Conservation (phyloP, 2,329 filamentous ascomycete species). For the Aspergillus quadricinctus region DNA sequence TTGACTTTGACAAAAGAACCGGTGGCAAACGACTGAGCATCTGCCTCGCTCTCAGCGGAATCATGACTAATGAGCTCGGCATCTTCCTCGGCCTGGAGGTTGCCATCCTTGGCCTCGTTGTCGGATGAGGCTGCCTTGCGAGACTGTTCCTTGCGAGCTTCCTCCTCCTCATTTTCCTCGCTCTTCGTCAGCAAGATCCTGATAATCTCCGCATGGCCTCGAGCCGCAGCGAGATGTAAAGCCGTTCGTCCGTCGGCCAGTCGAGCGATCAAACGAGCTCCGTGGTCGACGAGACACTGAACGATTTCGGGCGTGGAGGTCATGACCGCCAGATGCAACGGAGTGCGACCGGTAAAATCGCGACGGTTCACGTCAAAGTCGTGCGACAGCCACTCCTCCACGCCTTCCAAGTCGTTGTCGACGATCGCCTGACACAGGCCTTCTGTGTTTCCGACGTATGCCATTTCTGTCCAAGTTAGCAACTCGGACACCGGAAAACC, state of each 20-base stretch:
- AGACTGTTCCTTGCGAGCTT: conserved; percentile 34
- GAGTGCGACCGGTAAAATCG: conserved; percentile 74
- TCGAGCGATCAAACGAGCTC: conserved; percentile 67
- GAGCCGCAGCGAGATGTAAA: conserved; percentile 72
- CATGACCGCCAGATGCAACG: conserved; percentile 70
- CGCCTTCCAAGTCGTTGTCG: conserved; percentile 64
- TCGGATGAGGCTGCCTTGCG: conserved; percentile 12
- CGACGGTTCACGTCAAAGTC: conserved; percentile 68
- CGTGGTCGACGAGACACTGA: conserved; percentile 64
- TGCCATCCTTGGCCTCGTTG: conserved; percentile 2
- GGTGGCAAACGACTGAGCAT: conserved; percentile 48
- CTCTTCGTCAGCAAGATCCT: conserved; percentile 70
- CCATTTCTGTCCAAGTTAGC: conserved; percentile 61
- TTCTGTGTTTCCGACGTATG: conserved; percentile 76
- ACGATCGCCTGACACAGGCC: conserved; percentile 77
- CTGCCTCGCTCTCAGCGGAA: conserved; percentile 14
- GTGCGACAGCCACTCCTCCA: conserved; percentile 65
- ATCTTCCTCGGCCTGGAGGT: conserved; percentile 25
- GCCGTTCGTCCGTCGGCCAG: conserved; percentile 76
- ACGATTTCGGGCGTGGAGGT: conserved; percentile 67
- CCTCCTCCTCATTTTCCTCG: conserved; percentile 58
- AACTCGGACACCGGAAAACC: neutral
- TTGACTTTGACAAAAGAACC: conserved; percentile 68
- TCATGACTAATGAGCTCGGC: conserved; percentile 39
- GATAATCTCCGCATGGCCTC: conserved; percentile 66